Evolutionary conservation across 192 early-diverging fungal species (phyloP).

Genomic region (Chytriomyces sp.): DNA sequence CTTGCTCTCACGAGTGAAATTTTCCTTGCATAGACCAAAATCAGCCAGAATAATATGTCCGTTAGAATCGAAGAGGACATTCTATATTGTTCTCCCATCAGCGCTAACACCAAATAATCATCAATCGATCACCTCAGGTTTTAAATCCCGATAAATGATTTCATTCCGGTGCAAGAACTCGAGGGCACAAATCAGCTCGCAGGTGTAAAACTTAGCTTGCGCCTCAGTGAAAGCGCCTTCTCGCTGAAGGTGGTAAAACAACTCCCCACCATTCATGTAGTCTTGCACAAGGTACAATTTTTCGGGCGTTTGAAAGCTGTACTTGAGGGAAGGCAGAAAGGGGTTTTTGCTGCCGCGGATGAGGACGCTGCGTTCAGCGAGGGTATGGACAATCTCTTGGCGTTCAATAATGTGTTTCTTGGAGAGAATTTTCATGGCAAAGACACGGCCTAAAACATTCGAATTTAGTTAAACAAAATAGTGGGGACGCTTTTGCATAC

Average conservation of each 20-base stretch:
- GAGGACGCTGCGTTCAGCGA: slow-evolving; percentile 80
- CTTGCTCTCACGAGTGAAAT: slow-evolving; percentile 45
- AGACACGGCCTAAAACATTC: slow-evolving; percentile 75
- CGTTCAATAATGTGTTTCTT: slow-evolving; percentile 95
- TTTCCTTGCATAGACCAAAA: slow-evolving; percentile 79
- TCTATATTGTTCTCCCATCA: slow-evolving; percentile 20
- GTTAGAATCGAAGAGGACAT: slow-evolving; percentile 58
- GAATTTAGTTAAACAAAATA: not conserved
- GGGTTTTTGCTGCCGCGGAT: slow-evolving; percentile 70
- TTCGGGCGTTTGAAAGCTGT: slow-evolving; percentile 81
- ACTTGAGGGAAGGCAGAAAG: slow-evolving; percentile 92
- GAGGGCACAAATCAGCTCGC: slow-evolving; percentile 69
- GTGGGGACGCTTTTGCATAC: not conserved
- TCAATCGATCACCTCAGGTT: slow-evolving; percentile 42
- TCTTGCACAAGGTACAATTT: slow-evolving; percentile 82
- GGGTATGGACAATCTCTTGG: slow-evolving; percentile 90
- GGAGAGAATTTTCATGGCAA: slow-evolving; percentile 94
- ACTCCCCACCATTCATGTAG: slow-evolving; percentile 79
- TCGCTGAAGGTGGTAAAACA: slow-evolving; percentile 91
- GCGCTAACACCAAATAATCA: not conserved
- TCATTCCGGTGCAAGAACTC: slow-evolving; percentile 69
- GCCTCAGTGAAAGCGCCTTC: slow-evolving; percentile 88
- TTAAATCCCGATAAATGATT: slow-evolving; percentile 65
- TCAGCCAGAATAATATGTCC: slow-evolving; percentile 77
- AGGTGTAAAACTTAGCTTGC: slow-evolving; percentile 79